Evolutionary conservation across 257 asterid genomes (phyloP).

Genomic region (Nicotiana benthamiana): DNA sequence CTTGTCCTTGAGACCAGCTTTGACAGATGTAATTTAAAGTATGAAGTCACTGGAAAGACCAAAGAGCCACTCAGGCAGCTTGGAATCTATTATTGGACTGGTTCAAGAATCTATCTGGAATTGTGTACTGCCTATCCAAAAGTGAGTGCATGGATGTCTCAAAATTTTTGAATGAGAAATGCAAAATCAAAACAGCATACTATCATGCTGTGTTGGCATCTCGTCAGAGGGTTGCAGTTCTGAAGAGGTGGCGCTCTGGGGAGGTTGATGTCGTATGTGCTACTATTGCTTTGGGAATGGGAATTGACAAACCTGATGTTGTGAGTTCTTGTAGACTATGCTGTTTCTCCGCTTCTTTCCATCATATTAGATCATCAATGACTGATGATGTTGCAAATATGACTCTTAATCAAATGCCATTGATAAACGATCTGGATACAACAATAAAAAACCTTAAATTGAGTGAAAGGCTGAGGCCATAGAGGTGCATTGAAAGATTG

Average conservation of each 20-base stretch:
- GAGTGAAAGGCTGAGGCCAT: not conserved
- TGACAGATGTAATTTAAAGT: conserved; percentile 89
- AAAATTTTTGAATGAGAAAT: conserved; percentile 60
- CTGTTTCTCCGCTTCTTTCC: conserved; percentile 4
- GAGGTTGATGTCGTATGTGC: conserved; percentile 91
- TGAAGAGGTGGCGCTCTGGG: conserved; percentile 83
- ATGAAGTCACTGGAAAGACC: conserved; percentile 70
- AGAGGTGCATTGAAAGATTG: not conserved
- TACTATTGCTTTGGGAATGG: conserved; percentile 99
- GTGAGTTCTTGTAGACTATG: conserved; percentile 39
- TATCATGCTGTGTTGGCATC: conserved; percentile 97
- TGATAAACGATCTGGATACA: not conserved
- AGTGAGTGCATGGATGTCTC: conserved; percentile 86
- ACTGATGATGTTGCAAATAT: not conserved
- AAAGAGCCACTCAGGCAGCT: conserved; percentile 91
- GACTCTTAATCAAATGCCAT: not conserved
- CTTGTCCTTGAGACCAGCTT: conserved; percentile 81
- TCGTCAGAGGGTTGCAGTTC: conserved; percentile 77
- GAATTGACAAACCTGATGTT: conserved; percentile 97
- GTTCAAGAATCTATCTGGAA: conserved; percentile 69
- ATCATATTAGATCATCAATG: not conserved
- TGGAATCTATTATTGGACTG: conserved; percentile 51
- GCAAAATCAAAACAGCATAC: conserved; percentile 66
- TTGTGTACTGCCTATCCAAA: conserved; percentile 93
- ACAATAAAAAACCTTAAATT: not conserved